Conservation (phyloP, 2,329 filamentous ascomycete species). For the Fusarium tjaetaba region DNA sequence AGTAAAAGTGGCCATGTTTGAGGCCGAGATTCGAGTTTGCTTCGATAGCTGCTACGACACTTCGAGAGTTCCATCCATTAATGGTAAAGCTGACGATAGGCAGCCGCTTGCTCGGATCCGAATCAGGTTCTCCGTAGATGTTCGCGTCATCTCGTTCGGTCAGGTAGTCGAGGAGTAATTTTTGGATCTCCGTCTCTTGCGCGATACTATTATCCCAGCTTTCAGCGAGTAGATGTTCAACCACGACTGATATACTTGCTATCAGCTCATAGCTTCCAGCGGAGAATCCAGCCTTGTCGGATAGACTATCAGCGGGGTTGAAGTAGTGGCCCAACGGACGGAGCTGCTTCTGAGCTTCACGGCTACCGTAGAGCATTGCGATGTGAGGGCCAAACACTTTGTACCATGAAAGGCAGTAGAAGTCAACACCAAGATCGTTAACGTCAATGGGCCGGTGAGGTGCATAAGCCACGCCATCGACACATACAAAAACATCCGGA, state of each 20-base stretch:
- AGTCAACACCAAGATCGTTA: conserved; percentile 73
- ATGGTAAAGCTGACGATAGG: conserved; percentile 75
- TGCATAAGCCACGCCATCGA: conserved; percentile 81
- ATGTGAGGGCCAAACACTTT: conserved; percentile 85
- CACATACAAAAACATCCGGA: conserved; percentile 67
- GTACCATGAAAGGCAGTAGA: conserved; percentile 85
- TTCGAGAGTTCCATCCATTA: conserved; percentile 63
- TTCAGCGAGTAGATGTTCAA: conserved; percentile 64
- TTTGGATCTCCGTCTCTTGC: conserved; percentile 71
- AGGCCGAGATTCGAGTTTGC: conserved; percentile 67
- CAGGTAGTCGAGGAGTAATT: conserved; percentile 68
- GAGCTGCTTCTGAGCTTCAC: conserved; percentile 64
- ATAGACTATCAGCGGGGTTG: conserved; percentile 67
- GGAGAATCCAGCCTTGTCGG: conserved; percentile 74
- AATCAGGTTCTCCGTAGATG: conserved; percentile 66
- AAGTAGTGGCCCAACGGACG: conserved; percentile 72
- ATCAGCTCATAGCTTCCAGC: conserved; percentile 77
- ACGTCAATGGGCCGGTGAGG: conserved; percentile 79
- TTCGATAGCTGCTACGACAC: conserved; percentile 71
- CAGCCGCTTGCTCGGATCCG: conserved; percentile 62
- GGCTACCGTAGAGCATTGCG: conserved; percentile 73
- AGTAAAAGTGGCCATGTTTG: conserved; percentile 76
- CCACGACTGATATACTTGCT: conserved; percentile 68
- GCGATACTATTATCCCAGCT: conserved; percentile 62
- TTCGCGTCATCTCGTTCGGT: conserved; percentile 60